Evolutionary conservation across 805 yeast genomes (phyloP).

Genomic region (Candida boidinii): DNA sequence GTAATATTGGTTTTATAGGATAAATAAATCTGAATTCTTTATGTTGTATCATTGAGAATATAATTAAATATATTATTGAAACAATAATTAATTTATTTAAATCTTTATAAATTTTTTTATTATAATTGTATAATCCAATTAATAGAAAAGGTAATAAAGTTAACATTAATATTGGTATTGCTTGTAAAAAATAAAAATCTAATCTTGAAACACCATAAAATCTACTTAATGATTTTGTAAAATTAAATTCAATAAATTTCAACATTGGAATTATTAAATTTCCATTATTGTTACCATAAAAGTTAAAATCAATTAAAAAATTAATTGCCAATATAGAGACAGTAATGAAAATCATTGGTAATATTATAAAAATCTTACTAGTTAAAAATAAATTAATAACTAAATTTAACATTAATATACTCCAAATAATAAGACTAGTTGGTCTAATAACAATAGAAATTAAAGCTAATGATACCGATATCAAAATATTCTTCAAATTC

Average conservation of each 20-base stretch:
- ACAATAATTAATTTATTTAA: conserved; percentile 17
- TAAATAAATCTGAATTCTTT: conserved; percentile 89
- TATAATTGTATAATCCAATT: conserved; percentile 24
- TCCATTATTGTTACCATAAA: conserved; percentile 45
- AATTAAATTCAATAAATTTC: conserved; percentile 71
- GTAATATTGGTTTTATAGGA: conserved; percentile 71
- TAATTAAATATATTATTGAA: conserved; percentile 32
- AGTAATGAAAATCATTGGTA: conserved; percentile 5
- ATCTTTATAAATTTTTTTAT: not conserved
- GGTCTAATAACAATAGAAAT: conserved; percentile 72
- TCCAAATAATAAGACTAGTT: conserved; percentile 79
- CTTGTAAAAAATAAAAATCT: conserved; percentile 80
- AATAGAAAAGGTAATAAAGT: conserved; percentile 57
- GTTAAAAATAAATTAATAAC: conserved; percentile 31
- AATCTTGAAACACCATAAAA: conserved; percentile 83
- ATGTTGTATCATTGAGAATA: conserved; percentile 65
- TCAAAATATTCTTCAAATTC: conserved; percentile 3
- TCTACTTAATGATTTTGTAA: conserved; percentile 59
- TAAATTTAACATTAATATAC: too few species aligned
- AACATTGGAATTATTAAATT: conserved; percentile 64
- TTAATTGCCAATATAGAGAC: conserved; percentile 24
- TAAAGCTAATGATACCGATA: conserved; percentile 46
- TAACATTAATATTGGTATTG: conserved; percentile 67
- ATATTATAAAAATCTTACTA: conserved; percentile 2
- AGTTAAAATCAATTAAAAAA: conserved; percentile 43